Conservation (phyloP, 192 early-diverging fungal genomes). For the Gonapodya prolifera region DNA sequence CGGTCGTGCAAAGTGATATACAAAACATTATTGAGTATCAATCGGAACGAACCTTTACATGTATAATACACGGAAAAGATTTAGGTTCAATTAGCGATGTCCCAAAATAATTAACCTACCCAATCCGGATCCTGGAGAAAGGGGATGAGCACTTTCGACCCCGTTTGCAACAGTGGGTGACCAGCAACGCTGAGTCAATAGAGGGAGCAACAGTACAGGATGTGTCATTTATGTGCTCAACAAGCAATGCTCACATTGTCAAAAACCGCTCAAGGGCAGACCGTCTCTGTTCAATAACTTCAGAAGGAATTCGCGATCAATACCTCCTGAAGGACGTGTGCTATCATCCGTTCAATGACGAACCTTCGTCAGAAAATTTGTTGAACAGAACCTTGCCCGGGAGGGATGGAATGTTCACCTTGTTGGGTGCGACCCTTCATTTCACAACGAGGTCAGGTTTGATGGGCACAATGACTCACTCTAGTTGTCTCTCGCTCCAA, state of each 20-base stretch:
- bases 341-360: too few relatives aligned
- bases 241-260: constrained; percentile 64
- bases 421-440: too few relatives aligned
- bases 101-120: background rate
- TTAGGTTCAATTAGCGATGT: too few relatives aligned
- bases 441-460: background rate
- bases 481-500: constrained; percentile 76
- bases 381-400: constrained; percentile 97
- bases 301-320: too few relatives aligned
- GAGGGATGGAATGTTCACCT: constrained; percentile 90
- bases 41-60: background rate
- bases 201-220: too few relatives aligned
- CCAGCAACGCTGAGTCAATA: constrained; percentile 70
- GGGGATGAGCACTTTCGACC: constrained; percentile 80
- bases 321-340: too few relatives aligned
- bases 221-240: too few relatives aligned
- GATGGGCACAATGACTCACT: constrained; percentile 5
- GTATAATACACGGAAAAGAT: too few relatives aligned
- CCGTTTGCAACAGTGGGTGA: constrained; percentile 94
- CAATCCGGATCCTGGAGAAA: constrained; percentile 61
- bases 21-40: background rate
- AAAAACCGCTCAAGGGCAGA: constrained; percentile 86
- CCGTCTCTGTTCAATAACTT: constrained; percentile 81
- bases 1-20: background rate
- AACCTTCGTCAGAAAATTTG: constrained; percentile 70